phyloP scores from a whole-genome alignment of 139 green algal genomes.

The Picochlorum sp. region DNA sequence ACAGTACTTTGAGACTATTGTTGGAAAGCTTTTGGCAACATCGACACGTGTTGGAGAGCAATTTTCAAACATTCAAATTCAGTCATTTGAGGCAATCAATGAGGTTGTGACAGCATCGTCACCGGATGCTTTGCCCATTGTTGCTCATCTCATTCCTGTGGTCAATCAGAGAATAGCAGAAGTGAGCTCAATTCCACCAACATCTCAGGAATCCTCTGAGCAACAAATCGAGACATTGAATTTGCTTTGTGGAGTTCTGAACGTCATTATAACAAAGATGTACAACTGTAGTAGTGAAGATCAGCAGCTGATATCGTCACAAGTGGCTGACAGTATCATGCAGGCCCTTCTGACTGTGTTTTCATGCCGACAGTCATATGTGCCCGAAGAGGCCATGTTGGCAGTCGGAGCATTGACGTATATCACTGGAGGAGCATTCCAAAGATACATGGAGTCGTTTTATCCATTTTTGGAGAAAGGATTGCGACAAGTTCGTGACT shows the following conservation, averaged over 20 bases:
- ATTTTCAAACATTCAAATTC: conserved; percentile 50
- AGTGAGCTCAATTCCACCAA: background rate
- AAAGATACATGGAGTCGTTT: conserved; percentile 87
- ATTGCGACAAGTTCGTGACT: conserved; percentile 76
- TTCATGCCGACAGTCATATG: conserved; percentile 29
- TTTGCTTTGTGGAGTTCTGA: conserved; percentile 87
- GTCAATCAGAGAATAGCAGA: conserved; percentile 61
- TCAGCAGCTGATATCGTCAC: conserved; percentile 54
- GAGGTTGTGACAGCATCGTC: conserved; percentile 73
- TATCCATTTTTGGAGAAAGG: conserved; percentile 74
- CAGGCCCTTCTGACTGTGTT: conserved; percentile 35
- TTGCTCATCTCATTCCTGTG: conserved; percentile 72
- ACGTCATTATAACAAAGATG: conserved; percentile 82
- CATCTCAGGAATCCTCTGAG: conserved; percentile 31
- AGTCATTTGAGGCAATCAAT: conserved; percentile 93
- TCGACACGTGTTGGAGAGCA: conserved; percentile 6
- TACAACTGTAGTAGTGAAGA: conserved; percentile 39
- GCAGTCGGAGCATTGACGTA: conserved; percentile 82
- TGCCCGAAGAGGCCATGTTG: conserved; percentile 95
- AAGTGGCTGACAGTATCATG: conserved; percentile 76
- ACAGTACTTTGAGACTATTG: conserved; percentile 79
- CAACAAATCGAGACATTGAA: conserved; percentile 66
- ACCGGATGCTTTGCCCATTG: conserved; percentile 61
- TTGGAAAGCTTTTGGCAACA: conserved; percentile 66
- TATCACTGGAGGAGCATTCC: conserved; percentile 64